Conservation (phyloP, 306 rosid genomes). For the Dryas alaskensis region DNA sequence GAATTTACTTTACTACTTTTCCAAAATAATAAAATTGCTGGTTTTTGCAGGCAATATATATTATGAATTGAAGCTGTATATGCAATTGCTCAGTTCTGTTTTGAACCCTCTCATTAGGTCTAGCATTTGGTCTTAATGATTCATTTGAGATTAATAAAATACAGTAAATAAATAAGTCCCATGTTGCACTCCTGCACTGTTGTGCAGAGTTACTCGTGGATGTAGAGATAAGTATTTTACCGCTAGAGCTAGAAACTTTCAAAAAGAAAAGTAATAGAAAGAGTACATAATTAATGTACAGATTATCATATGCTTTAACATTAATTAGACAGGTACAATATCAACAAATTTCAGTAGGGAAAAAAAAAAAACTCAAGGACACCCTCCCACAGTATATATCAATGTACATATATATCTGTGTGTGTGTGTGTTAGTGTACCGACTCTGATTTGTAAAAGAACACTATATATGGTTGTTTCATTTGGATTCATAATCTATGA, state of each 20-base stretch:
- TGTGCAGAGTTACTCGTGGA: too few species aligned
- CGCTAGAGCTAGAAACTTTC: too few species aligned
- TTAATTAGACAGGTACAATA: not conserved
- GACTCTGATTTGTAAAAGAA: not conserved
- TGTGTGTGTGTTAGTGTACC: not conserved
- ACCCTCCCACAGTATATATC: not conserved
- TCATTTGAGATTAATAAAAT: too few species aligned
- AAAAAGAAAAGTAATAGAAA: not conserved
- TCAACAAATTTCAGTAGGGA: conserved; percentile 6
- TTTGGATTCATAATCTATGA: conserved; percentile 78
- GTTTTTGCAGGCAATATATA: too few species aligned
- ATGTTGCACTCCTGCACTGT: too few species aligned
- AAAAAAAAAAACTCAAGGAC: not conserved
- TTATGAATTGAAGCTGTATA: not conserved
- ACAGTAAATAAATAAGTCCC: too few species aligned
- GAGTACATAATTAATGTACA: not conserved
- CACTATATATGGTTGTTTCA: not conserved
- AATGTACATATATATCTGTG: not conserved
- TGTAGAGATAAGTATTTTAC: too few species aligned
- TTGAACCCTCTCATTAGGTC: not conserved
- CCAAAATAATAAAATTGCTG: not conserved
- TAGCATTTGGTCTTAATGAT: too few species aligned
- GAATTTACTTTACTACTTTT: not conserved
- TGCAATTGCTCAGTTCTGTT: not conserved
- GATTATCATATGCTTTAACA: not conserved